phyloP scores from a whole-genome alignment of 164 flowering plant genomes.

The Echeveria elegans region DNA sequence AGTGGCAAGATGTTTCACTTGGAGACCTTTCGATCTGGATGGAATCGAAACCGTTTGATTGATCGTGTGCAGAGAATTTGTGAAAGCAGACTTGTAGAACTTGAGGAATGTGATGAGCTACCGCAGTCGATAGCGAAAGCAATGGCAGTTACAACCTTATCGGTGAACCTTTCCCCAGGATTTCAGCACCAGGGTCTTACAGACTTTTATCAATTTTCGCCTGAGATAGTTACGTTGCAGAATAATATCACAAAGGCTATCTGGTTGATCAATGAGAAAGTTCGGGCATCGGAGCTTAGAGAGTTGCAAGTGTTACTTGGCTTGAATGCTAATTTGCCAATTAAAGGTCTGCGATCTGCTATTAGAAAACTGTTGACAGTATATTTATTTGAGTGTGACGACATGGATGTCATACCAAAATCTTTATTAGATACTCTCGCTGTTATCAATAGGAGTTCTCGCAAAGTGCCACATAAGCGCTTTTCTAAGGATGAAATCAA shows the following conservation, averaged over 20 bases:
- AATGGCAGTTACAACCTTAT: constrained; percentile 47
- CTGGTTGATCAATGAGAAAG: constrained; percentile 23
- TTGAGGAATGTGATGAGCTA: constrained; percentile 31
- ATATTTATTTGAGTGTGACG: constrained; percentile 65
- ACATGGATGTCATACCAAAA: constrained; percentile 46
- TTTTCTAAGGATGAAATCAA: constrained; percentile 31
- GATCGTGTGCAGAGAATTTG: constrained; percentile 26
- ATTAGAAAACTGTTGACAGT: constrained; percentile 41
- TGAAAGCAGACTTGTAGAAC: constrained; percentile 32
- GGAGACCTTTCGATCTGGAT: constrained; percentile 13
- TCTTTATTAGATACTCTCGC: constrained; percentile 30
- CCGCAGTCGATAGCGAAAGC: constrained; percentile 56
- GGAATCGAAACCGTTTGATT: constrained; percentile 22
- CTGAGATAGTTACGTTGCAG: constrained; percentile 40
- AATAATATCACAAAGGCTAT: constrained; percentile 62
- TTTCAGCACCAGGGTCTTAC: constrained; percentile 12
- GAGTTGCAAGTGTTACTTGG: constrained; percentile 35
- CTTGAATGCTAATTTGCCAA: constrained; percentile 29
- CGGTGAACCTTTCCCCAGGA: constrained; percentile 27
- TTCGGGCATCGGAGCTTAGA: constrained; percentile 28
- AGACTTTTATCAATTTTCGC: constrained; percentile 36
- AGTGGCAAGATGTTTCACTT: constrained; percentile 21
- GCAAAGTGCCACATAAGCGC: constrained; percentile 4
- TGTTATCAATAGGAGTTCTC: constrained; percentile 34
- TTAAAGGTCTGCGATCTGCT: constrained; percentile 23